A percentile compares a stretch with the other conserved stretches of the same genome.
Conservation (phyloP, 2,329 filamentous ascomycete species). For the Ophiobolus disseminans region DNA sequence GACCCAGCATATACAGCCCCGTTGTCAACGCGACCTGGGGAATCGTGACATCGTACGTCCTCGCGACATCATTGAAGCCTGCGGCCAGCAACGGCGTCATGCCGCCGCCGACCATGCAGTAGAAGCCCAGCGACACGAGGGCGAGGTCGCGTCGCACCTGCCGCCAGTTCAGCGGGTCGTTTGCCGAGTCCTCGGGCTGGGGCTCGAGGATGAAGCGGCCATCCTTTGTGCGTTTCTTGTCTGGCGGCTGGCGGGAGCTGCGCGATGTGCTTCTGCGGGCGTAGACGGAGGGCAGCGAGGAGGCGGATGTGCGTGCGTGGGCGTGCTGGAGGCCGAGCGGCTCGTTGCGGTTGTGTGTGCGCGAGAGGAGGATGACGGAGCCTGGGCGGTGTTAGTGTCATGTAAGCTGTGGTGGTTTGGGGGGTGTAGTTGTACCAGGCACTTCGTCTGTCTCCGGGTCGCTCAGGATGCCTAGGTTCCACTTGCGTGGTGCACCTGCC, state of each 20-base stretch:
- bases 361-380: constrained; percentile 66
- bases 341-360: constrained; percentile 64
- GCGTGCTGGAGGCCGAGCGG: constrained; percentile 68
- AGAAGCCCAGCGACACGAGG: constrained; percentile 83
- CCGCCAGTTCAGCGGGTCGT: constrained; percentile 94
- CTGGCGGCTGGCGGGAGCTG: constrained; percentile 37
- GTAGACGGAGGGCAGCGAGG: constrained; percentile 54
- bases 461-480: constrained; percentile 80
- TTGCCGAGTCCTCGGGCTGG: constrained; percentile 87
- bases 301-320: constrained; percentile 65
- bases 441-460: constrained; percentile 84
- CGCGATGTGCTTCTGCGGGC: constrained; percentile 25
- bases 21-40: constrained; percentile 84
- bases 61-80: constrained; percentile 82
- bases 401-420: not conserved
- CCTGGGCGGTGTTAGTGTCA: constrained; percentile 48
- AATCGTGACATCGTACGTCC: constrained; percentile 69
- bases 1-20: constrained; percentile 90
- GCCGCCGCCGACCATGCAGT: constrained; percentile 91
- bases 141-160: constrained; percentile 80
- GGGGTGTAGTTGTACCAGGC: constrained; percentile 65
- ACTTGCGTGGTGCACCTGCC: constrained; percentile 32
- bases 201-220: constrained; percentile 87
- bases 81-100: constrained; percentile 91
- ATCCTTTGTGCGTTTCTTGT: constrained; percentile 79